phyloP scores from a whole-genome alignment of 495 filamentous ascomycete genomes.

The Annulohypoxylon bovei region DNA sequence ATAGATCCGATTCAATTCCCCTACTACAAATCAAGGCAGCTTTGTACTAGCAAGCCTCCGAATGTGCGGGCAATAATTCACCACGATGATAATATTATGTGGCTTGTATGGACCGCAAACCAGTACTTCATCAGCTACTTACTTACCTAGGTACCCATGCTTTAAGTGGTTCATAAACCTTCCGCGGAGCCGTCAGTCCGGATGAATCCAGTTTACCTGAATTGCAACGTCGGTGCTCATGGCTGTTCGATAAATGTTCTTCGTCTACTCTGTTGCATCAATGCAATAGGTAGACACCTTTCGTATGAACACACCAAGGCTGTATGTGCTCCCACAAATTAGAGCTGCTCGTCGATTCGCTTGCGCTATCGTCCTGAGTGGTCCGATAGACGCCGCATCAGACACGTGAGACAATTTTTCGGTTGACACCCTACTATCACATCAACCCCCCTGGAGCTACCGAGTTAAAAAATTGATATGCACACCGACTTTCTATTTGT shows the following conservation, averaged over 20 bases:
- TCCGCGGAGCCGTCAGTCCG: not conserved
- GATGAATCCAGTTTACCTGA: constrained; percentile 3
- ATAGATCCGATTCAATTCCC: not conserved
- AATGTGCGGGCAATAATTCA: constrained; percentile 3
- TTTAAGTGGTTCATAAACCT: not conserved
- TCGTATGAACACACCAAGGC: constrained; percentile 30
- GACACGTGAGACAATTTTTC: constrained; percentile 39
- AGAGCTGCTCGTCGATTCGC: not conserved
- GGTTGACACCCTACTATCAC: constrained; percentile 42
- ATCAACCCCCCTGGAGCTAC: constrained; percentile 35
- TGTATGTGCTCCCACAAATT: constrained; percentile 16
- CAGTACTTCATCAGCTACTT: not conserved
- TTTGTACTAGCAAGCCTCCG: constrained; percentile 1
- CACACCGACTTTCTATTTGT: constrained; percentile 43
- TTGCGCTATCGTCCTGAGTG: constrained; percentile 23
- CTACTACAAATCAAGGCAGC: constrained; percentile 2
- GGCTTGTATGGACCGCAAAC: not conserved
- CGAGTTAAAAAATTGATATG: constrained; percentile 41
- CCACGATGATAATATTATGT: not conserved
- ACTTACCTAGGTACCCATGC: not conserved
- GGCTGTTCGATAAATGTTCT: constrained; percentile 25
- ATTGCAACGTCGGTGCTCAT: constrained; percentile 17
- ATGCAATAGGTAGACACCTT: constrained; percentile 26
- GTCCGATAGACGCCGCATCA: constrained; percentile 37
- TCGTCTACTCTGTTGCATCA: constrained; percentile 12